These are phyloP conservation scores for Pichia sp. DNA, from an alignment of 1,139 yeast species.

Conservation along the genomic window DNA sequence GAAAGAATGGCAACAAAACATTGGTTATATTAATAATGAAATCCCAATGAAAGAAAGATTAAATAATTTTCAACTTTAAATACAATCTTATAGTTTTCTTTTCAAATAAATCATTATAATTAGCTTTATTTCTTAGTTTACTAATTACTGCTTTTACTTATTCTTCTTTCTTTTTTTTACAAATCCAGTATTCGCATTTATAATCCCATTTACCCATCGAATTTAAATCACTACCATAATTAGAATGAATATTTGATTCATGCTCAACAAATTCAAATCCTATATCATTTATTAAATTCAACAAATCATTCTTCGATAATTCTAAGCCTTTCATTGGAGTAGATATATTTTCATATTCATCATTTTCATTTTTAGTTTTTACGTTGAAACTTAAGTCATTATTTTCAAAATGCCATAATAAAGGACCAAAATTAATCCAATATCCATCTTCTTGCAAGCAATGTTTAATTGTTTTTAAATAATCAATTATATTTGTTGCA, in stretches of 20 bases:
- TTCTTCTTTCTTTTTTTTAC: conserved; percentile 28
- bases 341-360: conserved; percentile 24
- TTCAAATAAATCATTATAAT: too few species aligned
- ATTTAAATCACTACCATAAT: conserved; percentile 50
- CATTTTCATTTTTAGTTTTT: conserved; percentile 28
- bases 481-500: conserved; percentile 64
- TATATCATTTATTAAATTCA: conserved; percentile 39
- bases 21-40: conserved; percentile 15
- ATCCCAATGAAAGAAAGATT: conserved; percentile 8
- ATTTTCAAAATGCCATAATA: conserved; percentile 79
- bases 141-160: background rate
- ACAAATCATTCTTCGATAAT: conserved; percentile 53
- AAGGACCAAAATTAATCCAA: conserved; percentile 85
- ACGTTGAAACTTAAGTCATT: conserved; percentile 32
- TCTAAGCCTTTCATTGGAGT: conserved; percentile 54
- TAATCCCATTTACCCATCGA: conserved; percentile 55
- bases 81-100: too few species aligned
- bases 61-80: background rate
- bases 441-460: conserved; percentile 49
- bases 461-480: conserved; percentile 51
- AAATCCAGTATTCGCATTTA: conserved; percentile 71
- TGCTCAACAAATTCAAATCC: conserved; percentile 51
- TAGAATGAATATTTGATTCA: conserved; percentile 40
- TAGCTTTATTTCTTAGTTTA: too few species aligned
- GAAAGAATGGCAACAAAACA: conserved; percentile 18